Conservation (phyloP, 148 eudicot species). For the Tetragonia tetragonoides region DNA sequence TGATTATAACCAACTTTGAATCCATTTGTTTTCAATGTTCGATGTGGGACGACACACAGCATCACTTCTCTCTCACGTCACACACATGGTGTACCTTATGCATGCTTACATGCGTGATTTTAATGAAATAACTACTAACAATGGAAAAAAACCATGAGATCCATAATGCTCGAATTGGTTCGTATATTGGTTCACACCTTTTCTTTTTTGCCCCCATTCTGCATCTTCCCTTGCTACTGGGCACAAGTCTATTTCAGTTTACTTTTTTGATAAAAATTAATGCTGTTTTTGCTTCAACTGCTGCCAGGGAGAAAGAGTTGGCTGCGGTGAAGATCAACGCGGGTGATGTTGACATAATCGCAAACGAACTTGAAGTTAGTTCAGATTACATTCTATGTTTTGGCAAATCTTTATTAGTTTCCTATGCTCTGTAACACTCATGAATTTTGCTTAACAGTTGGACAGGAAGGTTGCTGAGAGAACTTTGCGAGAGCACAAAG, state of each 20-base stretch:
- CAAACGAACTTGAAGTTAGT: constrained; percentile 87
- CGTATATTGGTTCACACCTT: too few relatives aligned
- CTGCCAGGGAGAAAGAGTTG: constrained; percentile 77
- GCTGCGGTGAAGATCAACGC: constrained; percentile 94
- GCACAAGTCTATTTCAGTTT: neutral
- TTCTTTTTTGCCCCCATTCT: too few relatives aligned
- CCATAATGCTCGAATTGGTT: neutral
- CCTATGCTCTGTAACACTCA: neutral
- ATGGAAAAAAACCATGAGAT: neutral
- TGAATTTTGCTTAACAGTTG: constrained; percentile 38
- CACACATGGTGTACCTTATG: too few relatives aligned
- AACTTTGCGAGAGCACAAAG: constrained; percentile 94
- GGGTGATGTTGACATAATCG: constrained; percentile 82
- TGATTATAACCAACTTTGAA: too few relatives aligned
- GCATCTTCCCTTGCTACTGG: neutral
- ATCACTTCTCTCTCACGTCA: too few relatives aligned
- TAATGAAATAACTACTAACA: too few relatives aligned
- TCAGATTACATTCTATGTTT: neutral
- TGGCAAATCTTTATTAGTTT: neutral
- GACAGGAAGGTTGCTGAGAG: constrained; percentile 97
- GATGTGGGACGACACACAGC: too few relatives aligned
- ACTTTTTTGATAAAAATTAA: neutral
- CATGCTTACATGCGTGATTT: too few relatives aligned
- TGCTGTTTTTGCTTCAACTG: neutral
- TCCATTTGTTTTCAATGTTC: too few relatives aligned